phyloP scores from a whole-genome alignment of 2,329 filamentous ascomycete genomes.

The Penicillium verrucosum region DNA sequence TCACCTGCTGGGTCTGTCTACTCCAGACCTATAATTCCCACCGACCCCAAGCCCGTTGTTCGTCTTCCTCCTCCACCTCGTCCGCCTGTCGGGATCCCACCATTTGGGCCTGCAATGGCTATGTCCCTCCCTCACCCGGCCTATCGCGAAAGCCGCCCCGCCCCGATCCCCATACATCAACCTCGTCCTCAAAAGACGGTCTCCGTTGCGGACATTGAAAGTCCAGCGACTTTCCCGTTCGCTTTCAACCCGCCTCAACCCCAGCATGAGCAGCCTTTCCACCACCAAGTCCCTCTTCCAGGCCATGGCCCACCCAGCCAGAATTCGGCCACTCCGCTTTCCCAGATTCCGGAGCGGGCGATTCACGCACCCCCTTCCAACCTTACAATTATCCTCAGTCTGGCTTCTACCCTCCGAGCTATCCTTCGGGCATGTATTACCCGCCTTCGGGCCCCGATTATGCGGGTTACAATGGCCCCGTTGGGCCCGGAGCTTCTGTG shows the following conservation, averaged over 20 bases:
- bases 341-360: slow-evolving; percentile 87
- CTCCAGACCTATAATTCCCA: slow-evolving; percentile 60
- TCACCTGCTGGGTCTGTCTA: slow-evolving; percentile 78
- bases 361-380: slow-evolving; percentile 89
- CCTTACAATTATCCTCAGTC: slow-evolving; percentile 62
- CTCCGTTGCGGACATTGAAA: slow-evolving; percentile 88
- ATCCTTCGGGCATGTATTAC: slow-evolving; percentile 67
- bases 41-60: slow-evolving; percentile 72
- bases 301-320: slow-evolving; percentile 65
- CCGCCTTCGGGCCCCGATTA: slow-evolving; percentile 47
- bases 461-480: slow-evolving; percentile 44
- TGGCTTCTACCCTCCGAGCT: slow-evolving; percentile 58
- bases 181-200: slow-evolving; percentile 92
- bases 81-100: slow-evolving; percentile 28
- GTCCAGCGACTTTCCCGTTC: slow-evolving; percentile 63
- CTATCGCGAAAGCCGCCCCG: slow-evolving; percentile 59
- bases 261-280: slow-evolving; percentile 80
- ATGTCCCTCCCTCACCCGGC: slow-evolving; percentile 51
- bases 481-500: slow-evolving; percentile 48
- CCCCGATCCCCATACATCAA: slow-evolving; percentile 77
- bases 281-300: slow-evolving; percentile 85
- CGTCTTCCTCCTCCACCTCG: slow-evolving; percentile 67
- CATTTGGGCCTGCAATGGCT: slow-evolving; percentile 21
- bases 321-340: slow-evolving; percentile 74
- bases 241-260: slow-evolving; percentile 59